Conservation (phyloP, 306 rosid species). For the Casuarina glauca region DNA sequence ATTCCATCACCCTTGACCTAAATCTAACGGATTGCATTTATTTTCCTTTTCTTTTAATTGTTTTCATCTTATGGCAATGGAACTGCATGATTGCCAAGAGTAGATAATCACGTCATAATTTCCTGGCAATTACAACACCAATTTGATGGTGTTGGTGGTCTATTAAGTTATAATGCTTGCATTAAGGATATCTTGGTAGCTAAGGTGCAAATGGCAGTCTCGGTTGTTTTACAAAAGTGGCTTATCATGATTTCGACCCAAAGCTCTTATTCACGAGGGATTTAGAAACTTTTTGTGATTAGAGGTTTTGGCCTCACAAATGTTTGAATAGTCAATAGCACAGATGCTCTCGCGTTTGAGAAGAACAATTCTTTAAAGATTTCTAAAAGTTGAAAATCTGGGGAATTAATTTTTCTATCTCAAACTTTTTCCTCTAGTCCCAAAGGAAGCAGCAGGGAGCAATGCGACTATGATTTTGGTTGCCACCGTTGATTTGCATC, state of each 20-base stretch:
- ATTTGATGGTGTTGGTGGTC: background rate
- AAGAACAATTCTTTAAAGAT: background rate
- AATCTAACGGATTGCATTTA: background rate
- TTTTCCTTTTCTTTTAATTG: background rate
- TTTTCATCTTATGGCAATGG: background rate
- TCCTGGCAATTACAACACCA: background rate
- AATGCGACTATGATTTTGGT: background rate
- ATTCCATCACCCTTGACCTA: background rate
- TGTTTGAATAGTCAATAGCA: background rate
- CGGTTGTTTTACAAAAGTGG: background rate
- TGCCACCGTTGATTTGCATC: background rate
- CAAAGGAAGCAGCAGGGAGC: background rate
- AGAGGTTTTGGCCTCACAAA: background rate
- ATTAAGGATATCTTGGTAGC: background rate
- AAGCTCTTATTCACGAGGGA: background rate
- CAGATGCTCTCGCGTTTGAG: background rate
- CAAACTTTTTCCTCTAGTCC: background rate
- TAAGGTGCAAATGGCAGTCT: constrained; percentile 1
- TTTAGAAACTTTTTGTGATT: background rate
- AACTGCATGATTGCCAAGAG: background rate
- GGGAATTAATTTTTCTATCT: background rate
- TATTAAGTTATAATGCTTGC: background rate
- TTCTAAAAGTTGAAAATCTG: background rate
- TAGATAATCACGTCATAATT: background rate
- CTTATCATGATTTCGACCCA: background rate